Base-by-base conservation (phyloP, 805 yeast genomes). In the Wickerhamiella azymoides region DNA sequence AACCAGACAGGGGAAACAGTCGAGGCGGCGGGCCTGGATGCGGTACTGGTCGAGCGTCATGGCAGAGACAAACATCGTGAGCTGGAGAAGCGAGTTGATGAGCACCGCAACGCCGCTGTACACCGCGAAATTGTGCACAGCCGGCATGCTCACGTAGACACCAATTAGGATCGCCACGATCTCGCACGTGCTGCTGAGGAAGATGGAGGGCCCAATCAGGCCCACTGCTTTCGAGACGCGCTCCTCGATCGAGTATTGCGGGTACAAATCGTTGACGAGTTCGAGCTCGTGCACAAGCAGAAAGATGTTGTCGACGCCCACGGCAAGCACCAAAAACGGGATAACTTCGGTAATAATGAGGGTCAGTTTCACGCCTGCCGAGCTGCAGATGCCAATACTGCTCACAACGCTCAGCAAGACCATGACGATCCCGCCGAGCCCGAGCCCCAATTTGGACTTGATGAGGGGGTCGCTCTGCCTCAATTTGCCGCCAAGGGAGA, bases 221-320 rank as follows among this genome's bases (percentile, higher is more conserved):
- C 79, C 76, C 47, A 88, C 65, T 0, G 94, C 74, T 37, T 69
- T 63, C 0, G 84, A 67, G 2, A 88, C 68, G 46, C 85, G 69
- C 40, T 73, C 70, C 36, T 78, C 76, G 1, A 80, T 61, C 0
- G 73, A 55, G 42, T 74, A 71, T 41, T 63, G 65, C 0, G 76
- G 73, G 39, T 64, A 59, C 2, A 70, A 52, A 10, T 64, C 70
- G 40, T 73, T 73, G 25, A 78, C 72, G 16, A 69, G 63, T 37
- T 77, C 74, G 40, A 84, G 67, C 56, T 86, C 94, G 58, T 88
- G 88, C 1, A 85, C 80, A 17, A 89, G 75, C 52, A 89, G 66
- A 57, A 88, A 92, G 21, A 89, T 83, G 60, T 89, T 89, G 63
- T 89, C 98, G 24, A 89, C 85, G n/a, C 98, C 98, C 47, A 89